These are phyloP conservation scores for Eucalyptus erythrocorys DNA, from an alignment of 345 rosid genomes.

Conservation along the genomic window DNA sequence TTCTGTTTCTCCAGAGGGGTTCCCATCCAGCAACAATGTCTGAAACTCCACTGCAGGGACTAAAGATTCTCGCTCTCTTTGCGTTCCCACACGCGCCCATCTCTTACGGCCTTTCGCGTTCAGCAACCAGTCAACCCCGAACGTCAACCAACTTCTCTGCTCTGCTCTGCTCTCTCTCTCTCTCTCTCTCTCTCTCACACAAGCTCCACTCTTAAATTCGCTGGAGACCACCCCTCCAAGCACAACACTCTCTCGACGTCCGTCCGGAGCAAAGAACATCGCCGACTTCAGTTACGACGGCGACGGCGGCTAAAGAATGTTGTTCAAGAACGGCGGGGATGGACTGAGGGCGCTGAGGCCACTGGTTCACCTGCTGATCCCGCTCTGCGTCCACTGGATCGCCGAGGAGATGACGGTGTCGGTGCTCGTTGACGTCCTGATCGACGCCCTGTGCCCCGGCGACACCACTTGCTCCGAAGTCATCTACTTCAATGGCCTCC, in stretches of 20 bases:
- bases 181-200: neutral
- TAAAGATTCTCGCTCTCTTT: neutral
- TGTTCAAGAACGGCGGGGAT: neutral
- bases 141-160: neutral
- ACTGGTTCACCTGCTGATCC: constrained; percentile 26
- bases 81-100: neutral
- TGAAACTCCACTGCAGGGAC: neutral
- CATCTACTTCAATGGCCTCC: constrained; percentile 40
- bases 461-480: constrained; percentile 30
- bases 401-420: constrained; percentile 54
- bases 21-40: neutral
- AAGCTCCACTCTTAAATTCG: neutral
- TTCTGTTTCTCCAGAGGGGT: neutral
- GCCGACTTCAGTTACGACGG: neutral
- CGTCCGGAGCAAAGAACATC: neutral
- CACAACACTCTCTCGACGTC: neutral
- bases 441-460: constrained; percentile 35
- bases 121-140: neutral
- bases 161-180: neutral
- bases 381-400: constrained; percentile 36
- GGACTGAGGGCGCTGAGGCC: constrained; percentile 31
- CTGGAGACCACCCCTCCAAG: neutral
- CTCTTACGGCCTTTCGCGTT: neutral
- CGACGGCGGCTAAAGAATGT: neutral
- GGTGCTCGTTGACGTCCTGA: constrained; percentile 39